phyloP scores from a whole-genome alignment of 2,329 filamentous ascomycete genomes.

The Rutstroemia sp. region DNA sequence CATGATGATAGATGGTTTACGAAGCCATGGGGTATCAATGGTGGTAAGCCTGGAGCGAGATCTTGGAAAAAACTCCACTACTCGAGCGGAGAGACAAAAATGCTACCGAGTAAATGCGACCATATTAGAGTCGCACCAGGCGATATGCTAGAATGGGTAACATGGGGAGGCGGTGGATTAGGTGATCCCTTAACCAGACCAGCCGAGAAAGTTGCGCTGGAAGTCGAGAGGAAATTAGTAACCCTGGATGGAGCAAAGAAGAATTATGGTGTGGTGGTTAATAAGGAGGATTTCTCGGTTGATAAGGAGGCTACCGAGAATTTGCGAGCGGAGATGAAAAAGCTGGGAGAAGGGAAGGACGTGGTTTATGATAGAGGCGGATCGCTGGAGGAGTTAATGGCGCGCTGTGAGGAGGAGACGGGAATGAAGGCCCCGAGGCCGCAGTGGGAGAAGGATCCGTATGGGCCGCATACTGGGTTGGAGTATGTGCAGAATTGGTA shows the following conservation, averaged over 20 bases:
- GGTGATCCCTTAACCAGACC: neutral
- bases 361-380: neutral
- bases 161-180: slow-evolving; percentile 1
- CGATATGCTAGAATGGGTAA: slow-evolving; percentile 4
- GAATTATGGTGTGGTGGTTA: neutral
- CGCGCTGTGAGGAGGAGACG: neutral
- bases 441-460: slow-evolving; percentile 5
- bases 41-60: neutral
- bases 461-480: neutral
- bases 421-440: neutral
- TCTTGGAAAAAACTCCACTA: slow-evolving; percentile 2
- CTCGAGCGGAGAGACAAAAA: neutral
- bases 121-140: neutral
- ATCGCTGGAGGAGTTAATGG: neutral
- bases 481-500: slow-evolving; percentile 2
- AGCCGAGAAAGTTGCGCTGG: slow-evolving; percentile 2
- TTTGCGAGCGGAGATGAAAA: neutral
- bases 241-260: neutral
- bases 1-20: slow-evolving; percentile 8
- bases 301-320: neutral
- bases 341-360: neutral
- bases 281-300: neutral
- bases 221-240: slow-evolving; percentile 1
- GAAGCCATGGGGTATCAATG: slow-evolving; percentile 1
- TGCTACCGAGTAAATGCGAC: slow-evolving; percentile 4